Evolutionary conservation across 2,329 filamentous ascomycete genomes (phyloP).

Genomic region (Cephalotrichum gorgonifer): DNA sequence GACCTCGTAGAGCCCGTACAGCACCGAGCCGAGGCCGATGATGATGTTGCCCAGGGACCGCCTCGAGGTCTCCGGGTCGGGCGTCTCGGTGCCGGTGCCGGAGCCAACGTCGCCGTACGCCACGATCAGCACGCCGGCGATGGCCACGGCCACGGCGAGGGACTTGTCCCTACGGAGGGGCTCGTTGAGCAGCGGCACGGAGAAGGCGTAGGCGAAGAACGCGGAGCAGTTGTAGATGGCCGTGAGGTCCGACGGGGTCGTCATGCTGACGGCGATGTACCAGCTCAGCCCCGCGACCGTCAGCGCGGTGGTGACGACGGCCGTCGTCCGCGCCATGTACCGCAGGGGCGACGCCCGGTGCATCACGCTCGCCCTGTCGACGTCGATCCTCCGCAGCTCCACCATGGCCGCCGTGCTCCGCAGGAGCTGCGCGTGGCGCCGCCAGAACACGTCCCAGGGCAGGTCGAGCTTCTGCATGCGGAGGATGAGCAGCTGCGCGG

Average conservation of each 20-base stretch:
- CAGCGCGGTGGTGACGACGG: conserved; percentile 72
- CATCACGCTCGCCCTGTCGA: conserved; percentile 32
- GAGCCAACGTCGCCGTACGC: conserved; percentile 68
- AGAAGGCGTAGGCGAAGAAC: conserved; percentile 97
- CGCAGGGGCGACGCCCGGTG: conserved; percentile 32
- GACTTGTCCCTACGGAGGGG: conserved; percentile 77
- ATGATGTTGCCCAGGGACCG: conserved; percentile 79
- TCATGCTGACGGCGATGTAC: conserved; percentile 92
- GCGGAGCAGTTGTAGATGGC: conserved; percentile 99
- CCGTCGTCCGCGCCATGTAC: conserved; percentile 73
- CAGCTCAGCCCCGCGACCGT: conserved; percentile 88
- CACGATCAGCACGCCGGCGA: conserved; percentile 83
- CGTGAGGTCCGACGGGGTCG: conserved; percentile 84
- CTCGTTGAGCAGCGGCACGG: conserved; percentile 79
- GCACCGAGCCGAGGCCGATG: conserved; percentile 79
- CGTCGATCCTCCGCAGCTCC: conserved; percentile 62
- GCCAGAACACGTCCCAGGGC: conserved; percentile 81
- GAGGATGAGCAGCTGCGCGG: conserved; percentile 68
- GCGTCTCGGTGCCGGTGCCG: conserved; percentile 31
- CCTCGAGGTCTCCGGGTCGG: conserved; percentile 38
- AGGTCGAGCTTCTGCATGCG: conserved; percentile 68
- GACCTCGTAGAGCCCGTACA: conserved; percentile 96
- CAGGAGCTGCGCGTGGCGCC: conserved; percentile 41
- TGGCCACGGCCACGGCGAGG: conserved; percentile 75
- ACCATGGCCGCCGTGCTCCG: conserved; percentile 67